Base-by-base conservation (phyloP, 2,329 filamentous ascomycete species). In the Botrytis paeoniae region DNA sequence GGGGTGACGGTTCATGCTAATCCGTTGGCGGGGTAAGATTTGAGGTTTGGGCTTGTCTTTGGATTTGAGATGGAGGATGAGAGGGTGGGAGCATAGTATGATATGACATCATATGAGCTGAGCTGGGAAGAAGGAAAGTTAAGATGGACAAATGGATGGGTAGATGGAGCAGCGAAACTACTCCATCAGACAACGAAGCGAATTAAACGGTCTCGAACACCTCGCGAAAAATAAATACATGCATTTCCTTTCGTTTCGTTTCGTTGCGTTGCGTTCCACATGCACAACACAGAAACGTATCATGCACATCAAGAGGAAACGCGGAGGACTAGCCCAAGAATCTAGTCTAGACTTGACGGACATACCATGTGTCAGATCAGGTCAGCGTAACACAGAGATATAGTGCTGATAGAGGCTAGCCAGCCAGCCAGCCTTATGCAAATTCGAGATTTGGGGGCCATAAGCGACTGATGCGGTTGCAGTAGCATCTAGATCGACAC, bases 1-100 rank as follows among this genome's bases (percentile, higher is more conserved):
- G 86, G 83, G 14, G 86, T 95, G 37, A 92, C 90, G 1, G 87
- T 95, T 4, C 93, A 95, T 82, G 93, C 64, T 22, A 68, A 68
- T 57, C 64, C 64, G 4, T 2, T 63, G 4, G 54, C 59, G 32
- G 69, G 25, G 25, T 71, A 32, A 64, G 18, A 12, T n/a, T 54
- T 7, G 3, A 9, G 12, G 20, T 2, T 10, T 8, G 6, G 41
- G 20, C 2, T 18, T 5, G 9, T 6, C 20, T 9, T 8, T 25
- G 20, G 41, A 37, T 54, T 54, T n/a, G 48, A 35, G 35, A 18
- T 12, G 14, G 18, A 12, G 12, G 3, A 25, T 32, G 20, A 10
- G 10, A 5, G 29, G 9, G 4, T 25, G 41, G 8, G 12, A 22
- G 32, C 2, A 2, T 10, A 48, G 20, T 48, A 48, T 16, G 48